Base-by-base conservation (phyloP, 2,329 filamentous ascomycete species). In the Xylaria digitata region DNA sequence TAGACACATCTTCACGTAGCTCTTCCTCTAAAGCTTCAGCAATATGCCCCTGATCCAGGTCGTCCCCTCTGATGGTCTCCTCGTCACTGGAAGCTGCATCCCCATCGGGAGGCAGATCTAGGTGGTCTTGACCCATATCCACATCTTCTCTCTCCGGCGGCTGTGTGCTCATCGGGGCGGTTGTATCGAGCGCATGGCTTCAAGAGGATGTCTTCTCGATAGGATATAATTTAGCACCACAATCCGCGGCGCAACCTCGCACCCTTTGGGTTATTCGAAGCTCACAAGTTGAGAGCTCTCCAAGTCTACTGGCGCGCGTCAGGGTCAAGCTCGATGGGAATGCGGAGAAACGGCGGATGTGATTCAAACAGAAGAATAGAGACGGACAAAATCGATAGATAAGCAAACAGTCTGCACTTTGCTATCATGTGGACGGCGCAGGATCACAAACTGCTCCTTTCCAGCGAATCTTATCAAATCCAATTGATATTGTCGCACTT, bases 61-160 rank as follows among this genome's bases (percentile, higher is more conserved):
- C 78, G 23, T 79, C 78, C 30, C 76, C 80, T 67, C 79, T 80
- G 43, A 83, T 77, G 0, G 80, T 82, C 68, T 82, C 80, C 58
- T 80, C 81, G 71, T 83, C 81, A 71, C 80, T 82, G 48, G 79
- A 80, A 64, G 72, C 74, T 66, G 76, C 75, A 68, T 81, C 80
- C 74, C 78, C 79, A 50, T 77, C 70, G 49, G 79, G 78, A 76
- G 81, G 77, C 71, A 80, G 77, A 72, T 85, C 82, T 79, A 82
- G 77, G 76, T 80, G 74, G 74, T 85, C 82, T 75, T 80, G 61
- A 58, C 74, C 75, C 76, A 78, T 77, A 42, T 70, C 65, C 53
- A 78, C 85, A 86, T 86, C 78, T 75, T 81, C 75, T 78, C 76
- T 74, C 71, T 72, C 73, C 74, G 69, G 63, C 63, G 69, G 70